Evolutionary conservation across 2,329 filamentous ascomycete genomes (phyloP).

Genomic region (Cercospora zeae-maydis): DNA sequence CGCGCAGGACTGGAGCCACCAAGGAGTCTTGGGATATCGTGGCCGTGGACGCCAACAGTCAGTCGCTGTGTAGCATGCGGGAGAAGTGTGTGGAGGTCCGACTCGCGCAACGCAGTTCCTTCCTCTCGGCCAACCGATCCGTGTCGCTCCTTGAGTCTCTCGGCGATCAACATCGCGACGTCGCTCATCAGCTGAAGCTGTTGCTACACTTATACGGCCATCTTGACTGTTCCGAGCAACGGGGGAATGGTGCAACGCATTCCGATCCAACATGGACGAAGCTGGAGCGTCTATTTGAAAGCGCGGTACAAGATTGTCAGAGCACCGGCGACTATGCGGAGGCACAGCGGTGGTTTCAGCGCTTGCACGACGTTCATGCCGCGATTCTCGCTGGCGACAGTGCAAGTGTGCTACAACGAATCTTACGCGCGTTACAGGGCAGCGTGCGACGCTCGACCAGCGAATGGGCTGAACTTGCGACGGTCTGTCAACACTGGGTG

Average conservation of each 20-base stretch:
- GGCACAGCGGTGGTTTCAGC: slow-evolving; percentile 61
- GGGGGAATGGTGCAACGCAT: neutral
- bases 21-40: slow-evolving; percentile 19
- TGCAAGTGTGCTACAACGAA: slow-evolving; percentile 2
- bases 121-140: neutral
- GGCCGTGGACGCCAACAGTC: neutral
- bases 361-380: slow-evolving; percentile 19
- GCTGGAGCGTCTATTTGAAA: slow-evolving; percentile 57
- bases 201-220: slow-evolving; percentile 7
- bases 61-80: slow-evolving; percentile 10
- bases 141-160: neutral
- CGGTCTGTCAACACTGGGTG: slow-evolving; percentile 16
- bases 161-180: neutral
- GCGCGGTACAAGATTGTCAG: slow-evolving; percentile 71
- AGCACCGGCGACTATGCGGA: slow-evolving; percentile 78
- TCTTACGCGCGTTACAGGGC: slow-evolving; percentile 15
- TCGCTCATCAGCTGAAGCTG: slow-evolving; percentile 5
- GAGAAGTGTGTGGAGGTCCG: slow-evolving; percentile 9
- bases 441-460: slow-evolving; percentile 10
- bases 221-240: neutral
- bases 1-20: neutral
- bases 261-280: slow-evolving; percentile 2
- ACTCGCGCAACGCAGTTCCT: neutral
- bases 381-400: slow-evolving; percentile 8
- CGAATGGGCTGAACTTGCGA: slow-evolving; percentile 11